phyloP scores from a whole-genome alignment of 805 yeast genomes.

The Metschnikowia rubicola region DNA sequence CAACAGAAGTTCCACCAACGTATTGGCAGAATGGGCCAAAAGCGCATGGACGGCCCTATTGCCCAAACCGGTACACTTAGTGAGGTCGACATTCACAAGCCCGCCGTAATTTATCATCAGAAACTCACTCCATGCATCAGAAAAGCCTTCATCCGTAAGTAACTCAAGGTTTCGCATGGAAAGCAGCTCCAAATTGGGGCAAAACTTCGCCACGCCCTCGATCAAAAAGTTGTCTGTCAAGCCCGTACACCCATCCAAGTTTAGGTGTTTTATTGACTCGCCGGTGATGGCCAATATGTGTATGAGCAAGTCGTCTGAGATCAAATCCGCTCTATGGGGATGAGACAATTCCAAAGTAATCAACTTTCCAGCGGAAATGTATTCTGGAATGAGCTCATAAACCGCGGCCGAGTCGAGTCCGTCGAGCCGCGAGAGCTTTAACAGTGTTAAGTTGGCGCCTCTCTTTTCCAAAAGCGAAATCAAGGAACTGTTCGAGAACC shows the following conservation, averaged over 20 bases:
- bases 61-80: slow-evolving; percentile 62
- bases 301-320: slow-evolving; percentile 64
- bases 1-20: slow-evolving; percentile 66
- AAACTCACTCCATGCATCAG: slow-evolving; percentile 57
- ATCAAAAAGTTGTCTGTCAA: slow-evolving; percentile 62
- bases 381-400: slow-evolving; percentile 64
- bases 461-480: slow-evolving; percentile 59
- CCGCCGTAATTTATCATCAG: slow-evolving; percentile 47
- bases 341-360: slow-evolving; percentile 62
- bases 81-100: slow-evolving; percentile 54
- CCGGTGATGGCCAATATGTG: slow-evolving; percentile 63
- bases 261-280: slow-evolving; percentile 51
- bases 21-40: slow-evolving; percentile 56
- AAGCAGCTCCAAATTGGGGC: slow-evolving; percentile 53
- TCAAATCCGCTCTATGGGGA: slow-evolving; percentile 61
- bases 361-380: slow-evolving; percentile 44
- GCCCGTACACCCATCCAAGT: slow-evolving; percentile 68
- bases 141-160: slow-evolving; percentile 66
- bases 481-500: slow-evolving; percentile 68
- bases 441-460: slow-evolving; percentile 46
- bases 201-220: slow-evolving; percentile 58
- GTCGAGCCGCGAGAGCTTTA: slow-evolving; percentile 68
- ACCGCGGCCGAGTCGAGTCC: slow-evolving; percentile 58
- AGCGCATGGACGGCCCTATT: slow-evolving; percentile 61
- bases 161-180: slow-evolving; percentile 60